Evolutionary conservation across 2,329 filamentous ascomycete genomes (phyloP).

Genomic region (Arachnomyces sp.): DNA sequence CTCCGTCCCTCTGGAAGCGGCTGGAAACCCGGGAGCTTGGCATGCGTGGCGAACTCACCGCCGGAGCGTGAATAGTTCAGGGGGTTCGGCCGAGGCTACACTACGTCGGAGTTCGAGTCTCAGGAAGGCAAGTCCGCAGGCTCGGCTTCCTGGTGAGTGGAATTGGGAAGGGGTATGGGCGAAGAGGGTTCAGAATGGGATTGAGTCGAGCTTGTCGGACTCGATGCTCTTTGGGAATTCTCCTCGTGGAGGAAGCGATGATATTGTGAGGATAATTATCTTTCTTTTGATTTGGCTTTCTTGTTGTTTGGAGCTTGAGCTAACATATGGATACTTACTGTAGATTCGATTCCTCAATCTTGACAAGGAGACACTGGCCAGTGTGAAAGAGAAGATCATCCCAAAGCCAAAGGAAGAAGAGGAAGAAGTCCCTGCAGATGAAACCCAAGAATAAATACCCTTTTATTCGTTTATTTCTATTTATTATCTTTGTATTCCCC

Average conservation of each 20-base stretch:
- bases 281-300: neutral
- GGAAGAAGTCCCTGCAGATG: too few species aligned
- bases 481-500: too few species aligned
- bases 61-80: slow-evolving; percentile 28
- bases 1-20: slow-evolving; percentile 68
- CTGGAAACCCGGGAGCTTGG: slow-evolving; percentile 86
- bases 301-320: neutral
- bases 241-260: slow-evolving; percentile 51
- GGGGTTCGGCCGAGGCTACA: slow-evolving; percentile 7
- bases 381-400: slow-evolving; percentile 31
- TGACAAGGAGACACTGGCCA: slow-evolving; percentile 24
- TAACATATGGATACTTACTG: slow-evolving; percentile 2
- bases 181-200: slow-evolving; percentile 71
- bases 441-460: slow-evolving; percentile 14
- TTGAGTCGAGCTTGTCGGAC: slow-evolving; percentile 71
- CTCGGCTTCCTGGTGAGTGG: slow-evolving; percentile 71
- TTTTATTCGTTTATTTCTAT: slow-evolving; percentile 10
- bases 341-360: slow-evolving; percentile 36
- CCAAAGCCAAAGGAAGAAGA: slow-evolving; percentile 15
- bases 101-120: slow-evolving; percentile 14
- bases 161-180: slow-evolving; percentile 99
- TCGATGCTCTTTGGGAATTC: slow-evolving; percentile 65
- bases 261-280: slow-evolving; percentile 55
- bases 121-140: slow-evolving; percentile 40
- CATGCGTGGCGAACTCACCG: slow-evolving; percentile 81